Conservation (phyloP, 805 yeast species). For the Candida fluviatilis region DNA sequence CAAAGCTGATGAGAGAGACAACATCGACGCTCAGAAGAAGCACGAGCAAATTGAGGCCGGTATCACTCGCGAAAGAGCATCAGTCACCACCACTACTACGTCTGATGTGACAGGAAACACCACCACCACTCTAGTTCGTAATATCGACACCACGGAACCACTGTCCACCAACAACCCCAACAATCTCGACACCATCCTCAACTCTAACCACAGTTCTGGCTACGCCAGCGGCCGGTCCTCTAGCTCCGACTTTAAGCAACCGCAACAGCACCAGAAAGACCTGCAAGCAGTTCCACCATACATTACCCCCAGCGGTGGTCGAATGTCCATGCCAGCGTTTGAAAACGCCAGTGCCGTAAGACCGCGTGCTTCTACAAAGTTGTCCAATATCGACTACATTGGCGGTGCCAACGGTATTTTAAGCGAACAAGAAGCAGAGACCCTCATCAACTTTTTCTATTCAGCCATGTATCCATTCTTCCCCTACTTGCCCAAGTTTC, state of each 20-base stretch:
- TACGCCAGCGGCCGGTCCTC: neutral
- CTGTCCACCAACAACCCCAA: neutral
- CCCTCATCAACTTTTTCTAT: constrained; percentile 59
- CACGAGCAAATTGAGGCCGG: constrained; percentile 43
- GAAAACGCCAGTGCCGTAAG: constrained; percentile 38
- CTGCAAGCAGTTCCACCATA: constrained; percentile 15
- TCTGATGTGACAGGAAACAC: neutral
- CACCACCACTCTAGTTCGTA: neutral
- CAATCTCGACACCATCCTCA: constrained; percentile 5
- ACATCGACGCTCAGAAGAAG: constrained; percentile 48
- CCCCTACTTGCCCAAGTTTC: constrained; percentile 76
- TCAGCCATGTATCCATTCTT: constrained; percentile 83
- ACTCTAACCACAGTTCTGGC: constrained; percentile 1
- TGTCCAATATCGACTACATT: constrained; percentile 64
- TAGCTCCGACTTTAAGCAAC: neutral
- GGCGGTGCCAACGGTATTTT: constrained; percentile 52
- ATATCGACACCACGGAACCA: neutral
- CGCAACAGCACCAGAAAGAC: neutral
- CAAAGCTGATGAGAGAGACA: constrained; percentile 60
- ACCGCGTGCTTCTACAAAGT: constrained; percentile 42
- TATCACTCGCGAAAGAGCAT: neutral
- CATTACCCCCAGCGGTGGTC: constrained; percentile 13
- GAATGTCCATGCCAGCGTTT: constrained; percentile 42
- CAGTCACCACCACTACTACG: neutral
- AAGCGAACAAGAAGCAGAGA: constrained; percentile 57